phyloP scores from a whole-genome alignment of 352 stramenopile genomes.

The Phytophthora pistaciae region DNA sequence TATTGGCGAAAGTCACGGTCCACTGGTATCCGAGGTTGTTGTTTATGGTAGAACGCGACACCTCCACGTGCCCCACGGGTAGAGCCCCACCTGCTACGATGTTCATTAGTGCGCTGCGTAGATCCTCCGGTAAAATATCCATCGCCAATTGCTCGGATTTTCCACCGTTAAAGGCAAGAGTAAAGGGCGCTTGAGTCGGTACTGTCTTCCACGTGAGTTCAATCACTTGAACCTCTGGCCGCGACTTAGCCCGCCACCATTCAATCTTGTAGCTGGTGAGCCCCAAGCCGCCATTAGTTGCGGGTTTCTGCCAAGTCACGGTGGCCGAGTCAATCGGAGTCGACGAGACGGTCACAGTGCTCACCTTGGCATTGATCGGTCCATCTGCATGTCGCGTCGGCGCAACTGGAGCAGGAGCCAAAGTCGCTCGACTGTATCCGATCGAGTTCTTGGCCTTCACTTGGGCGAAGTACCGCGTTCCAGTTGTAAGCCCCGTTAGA shows the following conservation, averaged over 20 bases:
- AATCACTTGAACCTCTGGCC: constrained; percentile 85
- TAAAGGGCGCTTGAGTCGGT: constrained; percentile 65
- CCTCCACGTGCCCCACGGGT: constrained; percentile 55
- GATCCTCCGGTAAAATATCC: constrained; percentile 80
- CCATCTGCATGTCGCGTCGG: constrained; percentile 58
- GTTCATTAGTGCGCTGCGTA: constrained; percentile 91
- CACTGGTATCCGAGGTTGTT: constrained; percentile 79
- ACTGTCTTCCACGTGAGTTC: constrained; percentile 82
- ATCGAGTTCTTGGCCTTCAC: constrained; percentile 81
- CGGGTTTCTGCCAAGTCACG: constrained; percentile 78
- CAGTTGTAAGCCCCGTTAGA: constrained; percentile 71
- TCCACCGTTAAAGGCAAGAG: constrained; percentile 82
- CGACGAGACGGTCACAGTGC: constrained; percentile 49
- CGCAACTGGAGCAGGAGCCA: constrained; percentile 64
- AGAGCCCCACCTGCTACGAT: constrained; percentile 52
- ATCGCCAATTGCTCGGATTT: constrained; percentile 74
- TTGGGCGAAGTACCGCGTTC: constrained; percentile 88
- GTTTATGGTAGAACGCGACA: constrained; percentile 67
- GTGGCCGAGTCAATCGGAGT: constrained; percentile 65
- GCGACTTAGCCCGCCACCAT: constrained; percentile 72
- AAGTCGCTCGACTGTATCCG: constrained; percentile 69
- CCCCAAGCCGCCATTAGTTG: constrained; percentile 60
- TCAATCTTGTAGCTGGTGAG: constrained; percentile 88
- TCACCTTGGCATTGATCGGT: constrained; percentile 68
- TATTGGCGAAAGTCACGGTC: constrained; percentile 74